phyloP scores from a whole-genome alignment of 1,284 basidiomycete genomes.

The Sphaerobolus stellatus region DNA sequence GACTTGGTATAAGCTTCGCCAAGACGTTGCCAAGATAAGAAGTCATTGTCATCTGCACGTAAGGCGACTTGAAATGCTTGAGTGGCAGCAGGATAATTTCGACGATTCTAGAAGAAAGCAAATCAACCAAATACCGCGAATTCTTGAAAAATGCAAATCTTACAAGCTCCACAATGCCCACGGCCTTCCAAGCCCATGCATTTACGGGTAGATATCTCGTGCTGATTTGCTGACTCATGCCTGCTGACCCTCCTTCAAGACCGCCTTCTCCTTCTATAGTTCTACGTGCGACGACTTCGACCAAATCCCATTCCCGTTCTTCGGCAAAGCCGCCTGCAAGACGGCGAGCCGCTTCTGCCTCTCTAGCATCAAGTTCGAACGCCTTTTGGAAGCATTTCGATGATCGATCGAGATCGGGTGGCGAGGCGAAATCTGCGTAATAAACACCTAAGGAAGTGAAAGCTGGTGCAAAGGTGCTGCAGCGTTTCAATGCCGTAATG shows the following conservation, averaged over 20 bases:
- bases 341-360: constrained; percentile 80
- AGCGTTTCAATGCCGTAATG: constrained; percentile 79
- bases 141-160: constrained; percentile 25
- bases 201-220: constrained; percentile 73
- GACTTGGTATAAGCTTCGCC: constrained; percentile 91
- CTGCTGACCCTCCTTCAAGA: constrained; percentile 57
- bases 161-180: constrained; percentile 91
- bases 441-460: constrained; percentile 94
- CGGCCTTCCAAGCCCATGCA: constrained; percentile 98
- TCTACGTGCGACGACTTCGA: constrained; percentile 88
- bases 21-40: constrained; percentile 82
- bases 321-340: constrained; percentile 91
- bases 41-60: constrained; percentile 77
- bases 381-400: constrained; percentile 99
- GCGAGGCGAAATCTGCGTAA: constrained; percentile 71
- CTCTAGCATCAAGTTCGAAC: constrained; percentile 91
- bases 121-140: constrained; percentile 4
- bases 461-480: constrained; percentile 79
- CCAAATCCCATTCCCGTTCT: constrained; percentile 93
- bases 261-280: constrained; percentile 93
- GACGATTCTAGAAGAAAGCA: constrained; percentile 60
- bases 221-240: constrained; percentile 43
- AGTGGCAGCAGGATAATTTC: constrained; percentile 77
- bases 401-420: constrained; percentile 81
- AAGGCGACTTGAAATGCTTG: constrained; percentile 87